Percentiles rank a stretch among this genome's conserved stretches.
These are phyloP conservation scores for Aspergillus asperescens DNA, from an alignment of 495 filamentous ascomycete species.

Conservation along the genomic window DNA sequence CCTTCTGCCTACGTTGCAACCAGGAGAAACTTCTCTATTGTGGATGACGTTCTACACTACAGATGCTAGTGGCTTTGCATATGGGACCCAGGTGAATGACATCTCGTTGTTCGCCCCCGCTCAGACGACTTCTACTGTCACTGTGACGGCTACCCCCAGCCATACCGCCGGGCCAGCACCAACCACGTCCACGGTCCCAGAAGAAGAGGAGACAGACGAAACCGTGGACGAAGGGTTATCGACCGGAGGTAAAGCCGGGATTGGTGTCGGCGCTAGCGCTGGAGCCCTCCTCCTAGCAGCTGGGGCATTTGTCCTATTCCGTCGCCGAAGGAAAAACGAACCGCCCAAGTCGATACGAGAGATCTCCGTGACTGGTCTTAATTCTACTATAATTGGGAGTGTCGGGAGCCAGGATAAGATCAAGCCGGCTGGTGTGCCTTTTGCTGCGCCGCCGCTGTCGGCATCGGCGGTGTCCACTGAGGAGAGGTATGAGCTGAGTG, in stretches of 20 bases:
- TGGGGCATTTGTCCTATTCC: neutral
- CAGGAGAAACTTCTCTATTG: neutral
- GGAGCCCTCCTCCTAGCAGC: neutral
- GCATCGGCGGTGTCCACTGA: too few species aligned
- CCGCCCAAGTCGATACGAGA: too few species aligned
- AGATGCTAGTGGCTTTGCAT: neutral
- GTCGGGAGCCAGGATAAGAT: too few species aligned
- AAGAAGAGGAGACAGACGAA: neutral
- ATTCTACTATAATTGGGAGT: too few species aligned
- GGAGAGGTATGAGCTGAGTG: too few species aligned
- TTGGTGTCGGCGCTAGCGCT: conserved; percentile 3
- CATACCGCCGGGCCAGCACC: neutral
- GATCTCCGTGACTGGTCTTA: too few species aligned
- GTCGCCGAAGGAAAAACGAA: too few species aligned
- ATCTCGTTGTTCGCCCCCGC: too few species aligned
- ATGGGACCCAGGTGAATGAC: too few species aligned
- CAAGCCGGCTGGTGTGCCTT: too few species aligned
- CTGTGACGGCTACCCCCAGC: neutral
- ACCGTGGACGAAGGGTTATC: neutral
- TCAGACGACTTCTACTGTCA: neutral
- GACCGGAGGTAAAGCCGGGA: conserved; percentile 8
- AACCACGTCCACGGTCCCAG: neutral
- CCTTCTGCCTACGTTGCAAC: neutral
- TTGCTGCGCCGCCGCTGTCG: too few species aligned
- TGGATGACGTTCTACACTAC: neutral